Percentiles rank a stretch among this genome's conserved stretches.
Evolutionary conservation across 176 grass and related monocot genomes (phyloP).

Genomic region (Dendrocalamus sinicus): DNA sequence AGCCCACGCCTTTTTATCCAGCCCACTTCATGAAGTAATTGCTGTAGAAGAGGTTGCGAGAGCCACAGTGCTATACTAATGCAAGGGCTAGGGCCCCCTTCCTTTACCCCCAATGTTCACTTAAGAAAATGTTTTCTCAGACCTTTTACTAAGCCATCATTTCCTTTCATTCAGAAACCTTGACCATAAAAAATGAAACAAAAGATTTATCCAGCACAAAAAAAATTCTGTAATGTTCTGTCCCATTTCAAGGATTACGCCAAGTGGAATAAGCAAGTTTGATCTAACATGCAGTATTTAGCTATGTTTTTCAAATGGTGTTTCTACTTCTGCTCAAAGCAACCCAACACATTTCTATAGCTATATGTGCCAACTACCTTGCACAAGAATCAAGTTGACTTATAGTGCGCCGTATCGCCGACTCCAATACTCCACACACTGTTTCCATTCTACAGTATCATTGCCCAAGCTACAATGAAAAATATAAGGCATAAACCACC

Average conservation of each 20-base stretch:
- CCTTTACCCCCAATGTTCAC: slow-evolving; percentile 49
- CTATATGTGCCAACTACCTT: background rate
- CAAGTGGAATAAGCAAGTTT: background rate
- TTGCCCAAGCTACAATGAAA: background rate
- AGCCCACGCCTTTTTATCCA: slow-evolving; percentile 79
- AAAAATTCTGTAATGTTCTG: background rate
- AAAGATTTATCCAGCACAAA: background rate
- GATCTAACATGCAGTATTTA: background rate
- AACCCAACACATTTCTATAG: background rate
- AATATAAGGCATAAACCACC: background rate
- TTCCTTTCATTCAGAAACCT: slow-evolving; percentile 60
- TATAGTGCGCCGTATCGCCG: background rate
- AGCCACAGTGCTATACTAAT: slow-evolving; percentile 59
- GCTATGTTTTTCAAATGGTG: background rate
- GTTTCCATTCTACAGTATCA: background rate
- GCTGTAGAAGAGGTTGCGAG: slow-evolving; percentile 73
- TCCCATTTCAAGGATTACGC: too few relatives aligned
- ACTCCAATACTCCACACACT: background rate
- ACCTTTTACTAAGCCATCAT: slow-evolving; percentile 84
- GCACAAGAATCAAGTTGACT: background rate
- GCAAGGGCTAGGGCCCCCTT: slow-evolving; percentile 75
- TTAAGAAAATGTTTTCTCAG: slow-evolving; percentile 61
- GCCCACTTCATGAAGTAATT: slow-evolving; percentile 60
- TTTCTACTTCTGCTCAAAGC: background rate
- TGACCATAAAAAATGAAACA: background rate